Percentiles rank a stretch among this genome's conserved stretches.
Conservation (phyloP, 305 asterid genomes). For the Solanum chacoense region DNA sequence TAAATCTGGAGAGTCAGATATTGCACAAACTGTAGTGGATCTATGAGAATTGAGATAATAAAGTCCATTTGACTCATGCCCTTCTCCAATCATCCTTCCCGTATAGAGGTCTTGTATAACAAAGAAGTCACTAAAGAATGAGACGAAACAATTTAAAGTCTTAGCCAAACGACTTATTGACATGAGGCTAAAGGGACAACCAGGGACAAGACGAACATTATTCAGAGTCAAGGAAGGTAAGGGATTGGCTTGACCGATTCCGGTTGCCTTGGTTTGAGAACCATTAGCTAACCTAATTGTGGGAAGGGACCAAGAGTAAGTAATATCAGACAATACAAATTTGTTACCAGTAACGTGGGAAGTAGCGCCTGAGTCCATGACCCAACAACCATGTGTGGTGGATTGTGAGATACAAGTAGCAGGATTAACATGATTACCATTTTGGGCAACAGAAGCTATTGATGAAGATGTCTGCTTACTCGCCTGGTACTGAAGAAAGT, state of each 20-base stretch:
- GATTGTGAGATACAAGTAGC: not conserved
- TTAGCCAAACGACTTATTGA: not conserved
- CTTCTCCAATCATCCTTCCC: not conserved
- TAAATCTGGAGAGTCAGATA: not conserved
- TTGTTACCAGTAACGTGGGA: not conserved
- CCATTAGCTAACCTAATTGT: not conserved
- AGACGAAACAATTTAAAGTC: not conserved
- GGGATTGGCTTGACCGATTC: not conserved
- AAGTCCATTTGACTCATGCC: not conserved
- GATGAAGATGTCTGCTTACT: not conserved
- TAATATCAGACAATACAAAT: not conserved
- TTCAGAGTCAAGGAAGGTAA: not conserved
- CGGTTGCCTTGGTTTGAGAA: not conserved
- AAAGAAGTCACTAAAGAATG: not conserved
- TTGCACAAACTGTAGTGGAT: not conserved
- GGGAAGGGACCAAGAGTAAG: not conserved
- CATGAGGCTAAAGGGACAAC: not conserved
- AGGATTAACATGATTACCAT: not conserved
- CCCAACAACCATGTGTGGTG: not conserved
- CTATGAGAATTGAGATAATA: not conserved
- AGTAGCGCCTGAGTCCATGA: not conserved
- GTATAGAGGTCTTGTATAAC: not conserved
- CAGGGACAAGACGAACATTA: not conserved
- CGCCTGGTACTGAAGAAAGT: not conserved
- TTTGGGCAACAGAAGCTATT: not conserved